Evolutionary conservation across 73 alveolate species (phyloP).

Genomic region (Blepharisma japonicum): DNA sequence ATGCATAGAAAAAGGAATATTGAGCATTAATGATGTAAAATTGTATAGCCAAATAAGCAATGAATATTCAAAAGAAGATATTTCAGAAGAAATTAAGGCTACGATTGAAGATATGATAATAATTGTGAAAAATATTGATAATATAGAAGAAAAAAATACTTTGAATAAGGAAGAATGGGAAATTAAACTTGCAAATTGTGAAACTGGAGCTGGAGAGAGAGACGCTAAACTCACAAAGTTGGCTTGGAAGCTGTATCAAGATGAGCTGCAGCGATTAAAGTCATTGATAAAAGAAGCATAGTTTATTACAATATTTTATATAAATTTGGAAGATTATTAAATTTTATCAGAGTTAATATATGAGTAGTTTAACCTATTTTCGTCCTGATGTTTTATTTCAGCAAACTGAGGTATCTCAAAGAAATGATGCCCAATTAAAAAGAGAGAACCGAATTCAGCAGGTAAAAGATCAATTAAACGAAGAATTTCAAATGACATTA

Average conservation of each 20-base stretch:
- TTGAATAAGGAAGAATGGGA: background rate
- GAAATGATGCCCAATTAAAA: too few relatives aligned
- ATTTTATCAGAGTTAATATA: too few relatives aligned
- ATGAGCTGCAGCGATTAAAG: background rate
- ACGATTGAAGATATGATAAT: background rate
- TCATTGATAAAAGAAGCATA: too few relatives aligned
- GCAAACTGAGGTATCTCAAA: too few relatives aligned
- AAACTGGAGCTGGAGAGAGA: background rate
- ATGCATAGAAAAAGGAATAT: background rate
- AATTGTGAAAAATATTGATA: background rate
- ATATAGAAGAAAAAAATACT: background rate
- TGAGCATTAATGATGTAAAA: too few relatives aligned
- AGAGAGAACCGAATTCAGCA: too few relatives aligned
- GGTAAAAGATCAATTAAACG: too few relatives aligned
- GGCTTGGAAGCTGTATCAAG: conserved; percentile 26
- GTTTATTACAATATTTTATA: too few relatives aligned
- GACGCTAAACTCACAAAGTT: background rate
- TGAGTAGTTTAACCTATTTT: too few relatives aligned
- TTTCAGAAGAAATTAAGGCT: background rate
- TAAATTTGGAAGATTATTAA: too few relatives aligned
- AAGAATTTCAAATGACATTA: too few relatives aligned
- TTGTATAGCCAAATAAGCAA: background rate
- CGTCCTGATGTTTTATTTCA: too few relatives aligned
- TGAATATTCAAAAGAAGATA: background rate
- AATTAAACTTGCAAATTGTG: background rate